Base-by-base conservation (phyloP, 352 stramenopile species). In the Blastocystis sp. region DNA sequence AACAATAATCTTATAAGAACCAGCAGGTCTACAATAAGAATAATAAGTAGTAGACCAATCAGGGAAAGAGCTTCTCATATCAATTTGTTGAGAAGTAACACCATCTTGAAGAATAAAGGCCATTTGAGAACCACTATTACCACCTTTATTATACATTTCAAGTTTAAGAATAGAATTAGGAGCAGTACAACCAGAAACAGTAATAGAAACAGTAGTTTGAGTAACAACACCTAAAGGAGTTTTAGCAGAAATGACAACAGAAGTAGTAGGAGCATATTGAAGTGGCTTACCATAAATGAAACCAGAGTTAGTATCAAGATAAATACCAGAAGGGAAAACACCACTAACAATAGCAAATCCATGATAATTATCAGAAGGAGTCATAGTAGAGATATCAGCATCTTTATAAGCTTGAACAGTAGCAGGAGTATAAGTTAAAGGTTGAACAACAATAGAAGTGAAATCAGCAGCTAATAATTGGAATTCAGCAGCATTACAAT, bases 251-350 rank as follows among this genome's bases (percentile, higher is more conserved):
- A 62, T 32, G 25, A 27, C 25, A 33, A 54, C 48, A 7, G 32
- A 35, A 2, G 52, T 37, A 24, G 41, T 52, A 7, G 18, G 39
- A 27, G 40, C 21, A 21, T 24, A 25, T 19, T 25, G 28, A 27
- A 62, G 27, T 4, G 52, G 52, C 23, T 28, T 52, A n/a, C 52
- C 52, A 1, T 27, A 43, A 33, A 62, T 62, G 19, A 62, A 16
- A 10, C 52, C 52, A 11, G 52, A 40, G 37, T 33, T 32, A 13
- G 21, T 32, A 19, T 62, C 52, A 23, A 62, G 24, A 21, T 27
- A 43, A 6, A 62, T 13, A 4, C 52, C 52, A 13, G 31, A 33
- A 13, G 52, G 52, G 4, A 62, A 31, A 9, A 19, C 23, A 27
- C 39, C 39, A 10, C 10, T n/a, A n/a, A n/a, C n/a, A n/a, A n/a